These are phyloP conservation scores for Mycena rosella DNA, from an alignment of 768 basidiomycete species.

Conservation along the genomic window DNA sequence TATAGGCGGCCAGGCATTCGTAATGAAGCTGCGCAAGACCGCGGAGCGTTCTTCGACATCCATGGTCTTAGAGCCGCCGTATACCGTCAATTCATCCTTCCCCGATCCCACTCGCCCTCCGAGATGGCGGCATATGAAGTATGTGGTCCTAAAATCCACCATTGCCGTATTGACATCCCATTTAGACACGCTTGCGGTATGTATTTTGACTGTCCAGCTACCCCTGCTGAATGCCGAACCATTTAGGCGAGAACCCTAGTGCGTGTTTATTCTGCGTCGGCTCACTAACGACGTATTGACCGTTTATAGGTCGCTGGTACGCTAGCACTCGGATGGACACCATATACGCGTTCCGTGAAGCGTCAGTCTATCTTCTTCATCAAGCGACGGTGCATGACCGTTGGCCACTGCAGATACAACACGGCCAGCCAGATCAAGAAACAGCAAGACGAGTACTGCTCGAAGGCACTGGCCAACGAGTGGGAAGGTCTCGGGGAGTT, in stretches of 20 bases:
- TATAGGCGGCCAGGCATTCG: constrained; percentile 79
- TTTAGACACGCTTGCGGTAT: constrained; percentile 69
- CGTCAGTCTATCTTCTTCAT: constrained; percentile 52
- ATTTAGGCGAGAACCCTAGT: constrained; percentile 69
- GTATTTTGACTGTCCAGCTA: constrained; percentile 35
- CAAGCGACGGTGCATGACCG: constrained; percentile 4
- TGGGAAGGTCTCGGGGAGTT: constrained; percentile 68
- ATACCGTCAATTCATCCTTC: constrained; percentile 65
- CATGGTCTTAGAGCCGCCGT: constrained; percentile 84
- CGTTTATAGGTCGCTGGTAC: constrained; percentile 51
- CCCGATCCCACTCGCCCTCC: constrained; percentile 60
- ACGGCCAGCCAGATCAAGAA: constrained; percentile 75
- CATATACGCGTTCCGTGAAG: constrained; percentile 75
- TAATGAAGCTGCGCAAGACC: constrained; percentile 84
- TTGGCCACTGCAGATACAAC: constrained; percentile 62
- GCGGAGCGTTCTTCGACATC: constrained; percentile 76
- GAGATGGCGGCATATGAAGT: constrained; percentile 87
- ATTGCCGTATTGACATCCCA: neutral
- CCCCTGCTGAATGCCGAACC: neutral
- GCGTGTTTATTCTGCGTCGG: constrained; percentile 31
- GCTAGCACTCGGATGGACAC: constrained; percentile 75
- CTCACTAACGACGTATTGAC: constrained; percentile 6
- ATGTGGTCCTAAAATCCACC: constrained; percentile 11
- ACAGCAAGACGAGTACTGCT: constrained; percentile 77
- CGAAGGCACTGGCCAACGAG: constrained; percentile 58